Evolutionary conservation across 1,284 basidiomycete species (phyloP).

Genomic region (Leccinum angustisporum): DNA sequence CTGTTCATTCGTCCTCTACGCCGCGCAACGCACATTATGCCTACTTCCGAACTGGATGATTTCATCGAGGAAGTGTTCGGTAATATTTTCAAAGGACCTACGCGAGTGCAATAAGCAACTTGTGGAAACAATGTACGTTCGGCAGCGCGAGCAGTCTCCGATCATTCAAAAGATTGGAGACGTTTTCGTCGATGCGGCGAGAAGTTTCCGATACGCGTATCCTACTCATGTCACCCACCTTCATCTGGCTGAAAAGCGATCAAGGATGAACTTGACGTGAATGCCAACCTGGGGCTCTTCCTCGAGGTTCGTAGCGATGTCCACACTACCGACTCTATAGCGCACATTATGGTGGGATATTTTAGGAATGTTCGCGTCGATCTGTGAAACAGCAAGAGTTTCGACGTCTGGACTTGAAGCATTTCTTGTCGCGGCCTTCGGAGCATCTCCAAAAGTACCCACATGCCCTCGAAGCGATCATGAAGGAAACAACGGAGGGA

Average conservation of each 20-base stretch:
- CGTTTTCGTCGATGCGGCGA: constrained; percentile 82
- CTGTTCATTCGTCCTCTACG: constrained; percentile 81
- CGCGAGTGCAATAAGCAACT: constrained; percentile 80
- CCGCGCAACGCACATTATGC: constrained; percentile 71
- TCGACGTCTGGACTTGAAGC: constrained; percentile 81
- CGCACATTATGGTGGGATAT: constrained; percentile 9
- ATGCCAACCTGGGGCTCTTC: constrained; percentile 82
- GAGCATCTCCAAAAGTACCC: constrained; percentile 92
- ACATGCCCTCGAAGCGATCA: constrained; percentile 82
- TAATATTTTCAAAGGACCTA: constrained; percentile 74
- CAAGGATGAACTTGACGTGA: constrained; percentile 51
- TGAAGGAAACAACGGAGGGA: constrained; percentile 72
- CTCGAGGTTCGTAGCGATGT: constrained; percentile 67
- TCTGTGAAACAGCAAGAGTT: constrained; percentile 67
- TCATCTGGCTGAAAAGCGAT: constrained; percentile 40
- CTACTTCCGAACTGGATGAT: constrained; percentile 61
- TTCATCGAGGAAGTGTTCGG: constrained; percentile 89
- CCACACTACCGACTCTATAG: not conserved
- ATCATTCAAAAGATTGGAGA: constrained; percentile 88
- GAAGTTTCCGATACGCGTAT: constrained; percentile 70
- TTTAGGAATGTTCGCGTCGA: constrained; percentile 55
- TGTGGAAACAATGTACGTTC: constrained; percentile 82
- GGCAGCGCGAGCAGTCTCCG: constrained; percentile 85
- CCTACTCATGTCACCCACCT: constrained; percentile 84
- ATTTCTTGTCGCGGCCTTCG: constrained; percentile 83